phyloP scores from a whole-genome alignment of 2,329 filamentous ascomycete species.

The Talaromyces piceae region DNA sequence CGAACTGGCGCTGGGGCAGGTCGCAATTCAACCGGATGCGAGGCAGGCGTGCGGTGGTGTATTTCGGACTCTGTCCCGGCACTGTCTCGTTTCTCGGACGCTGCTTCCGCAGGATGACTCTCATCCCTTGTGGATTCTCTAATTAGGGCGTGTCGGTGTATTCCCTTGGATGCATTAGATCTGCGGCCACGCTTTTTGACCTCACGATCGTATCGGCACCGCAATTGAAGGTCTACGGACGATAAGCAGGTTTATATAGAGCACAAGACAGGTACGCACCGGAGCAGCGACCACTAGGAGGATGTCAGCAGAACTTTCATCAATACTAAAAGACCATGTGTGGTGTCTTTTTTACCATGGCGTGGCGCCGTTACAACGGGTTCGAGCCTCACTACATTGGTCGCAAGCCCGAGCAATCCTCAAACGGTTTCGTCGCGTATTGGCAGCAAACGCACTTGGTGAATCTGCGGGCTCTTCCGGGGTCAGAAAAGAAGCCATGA shows the following conservation, averaged over 20 bases:
- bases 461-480: background rate
- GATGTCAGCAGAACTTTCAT: background rate
- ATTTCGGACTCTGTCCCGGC: background rate
- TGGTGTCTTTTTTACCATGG: background rate
- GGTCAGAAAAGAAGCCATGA: background rate
- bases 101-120: background rate
- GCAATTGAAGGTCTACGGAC: background rate
- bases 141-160: background rate
- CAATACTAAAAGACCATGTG: background rate
- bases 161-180: background rate
- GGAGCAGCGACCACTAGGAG: background rate
- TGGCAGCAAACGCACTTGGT: background rate
- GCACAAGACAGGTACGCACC: background rate
- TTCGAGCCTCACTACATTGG: conserved; percentile 34
- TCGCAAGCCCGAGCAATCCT: conserved; percentile 26
- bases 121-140: background rate
- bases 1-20: background rate
- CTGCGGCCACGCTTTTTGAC: conserved; percentile 2
- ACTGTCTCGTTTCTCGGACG: background rate
- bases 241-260: background rate
- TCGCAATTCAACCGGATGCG: background rate
- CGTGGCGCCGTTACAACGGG: conserved; percentile 36
- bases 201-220: background rate
- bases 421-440: background rate
- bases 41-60: background rate